Evolutionary conservation across 2,329 filamentous ascomycete species (phyloP), one percentile per base, ranked within the genome.

Genomic region (Aspergillus chevalieri): DNA sequence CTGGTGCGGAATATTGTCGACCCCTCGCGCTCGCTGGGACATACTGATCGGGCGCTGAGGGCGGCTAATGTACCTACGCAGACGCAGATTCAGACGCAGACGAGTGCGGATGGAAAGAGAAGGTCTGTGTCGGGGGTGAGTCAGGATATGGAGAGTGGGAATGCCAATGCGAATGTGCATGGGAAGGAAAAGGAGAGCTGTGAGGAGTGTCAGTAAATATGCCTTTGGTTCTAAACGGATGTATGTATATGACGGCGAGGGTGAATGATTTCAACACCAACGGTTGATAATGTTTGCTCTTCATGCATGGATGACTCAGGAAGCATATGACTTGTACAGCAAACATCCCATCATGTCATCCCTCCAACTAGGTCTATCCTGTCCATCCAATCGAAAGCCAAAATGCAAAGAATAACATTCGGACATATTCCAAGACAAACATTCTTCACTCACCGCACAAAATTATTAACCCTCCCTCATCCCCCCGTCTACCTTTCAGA

Each of bases 1-100:
- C 78, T 85, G 14, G 82, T 96, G 4, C 77, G 92, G 50, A 88
- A 96, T 71, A 78, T 88, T 46, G 84, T 96, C 58, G 85, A 93
- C 61, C 92, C 91, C 0, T 76, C 74, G 1, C 78, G 86, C 53
- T 80, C 92, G 63, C 73, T 96, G 47, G 92, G 92, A 0, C 92
- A 97, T 71, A 85, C 89, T 21, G 87, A 91, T 67, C 75, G 81
- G 48, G 71, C 71, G 1, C 57, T 73, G 55, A 66, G 30, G 41
- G 50, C 48, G 9, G 44, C 43, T 19, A 47, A 43, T 44, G 44
- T 47, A 17, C 17, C 42, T 9, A 41, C 38, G 7, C 38, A 41
- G 38, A 21, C 38, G 17, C 17, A 50, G n/a, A n/a, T n/a, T n/a
- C n/a, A n/a, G 44, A 42, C 14, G 30, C 12, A 61, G 51, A 62